Evolutionary conservation across 2,329 filamentous ascomycete genomes (phyloP), one percentile per base, ranked within the genome.

Genomic region (Dothidotthia symphoricarpi): DNA sequence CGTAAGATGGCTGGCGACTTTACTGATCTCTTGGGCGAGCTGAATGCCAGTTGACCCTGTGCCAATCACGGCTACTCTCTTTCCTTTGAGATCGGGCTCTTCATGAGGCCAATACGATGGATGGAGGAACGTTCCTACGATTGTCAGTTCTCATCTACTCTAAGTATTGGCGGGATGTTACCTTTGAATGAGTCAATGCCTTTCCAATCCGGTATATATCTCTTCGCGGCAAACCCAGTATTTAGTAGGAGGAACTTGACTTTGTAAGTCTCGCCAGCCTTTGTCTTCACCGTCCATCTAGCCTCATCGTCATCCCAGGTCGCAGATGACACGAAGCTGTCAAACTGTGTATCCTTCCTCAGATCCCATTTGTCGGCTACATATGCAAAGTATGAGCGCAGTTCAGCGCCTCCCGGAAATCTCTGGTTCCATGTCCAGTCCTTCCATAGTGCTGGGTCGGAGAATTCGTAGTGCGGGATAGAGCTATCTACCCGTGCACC

Each of bases 1-100:
- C 3, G 63, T 70, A 1, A 85, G 31, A 28, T 59, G 57, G 5
- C 67, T 69, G 0, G 73, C 78, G 7, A 70, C 53, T 2, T 73
- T 72, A 3, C 72, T 76, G 66, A 75, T 73, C 24, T 76, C 78
- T 44, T 85, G 81, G 1, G 74, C 71, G 26, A 82, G 72, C 48
- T 85, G 81, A 1, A 83, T 75, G 0, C 80, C 81, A 0, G 77
- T 77, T 0, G 80, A 74, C 1, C 81, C 81, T n/a, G 55, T 56
- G 4, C 81, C 81, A 22, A 85, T 76, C 45, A 84, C 70, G 5
- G 75, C 81, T 27, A 77, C 72, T n/a, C 71, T 70, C 53, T 83
- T 83, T 34, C 71, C 71, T 19, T 68, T 66, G 17, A 80, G 69
- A 29, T 76, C 68, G 17, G 80, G 66, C 1, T 74, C 67, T 6